Evolutionary conservation across 2,329 filamentous ascomycete species (phyloP).

Genomic region (Orbilia javanica): DNA sequence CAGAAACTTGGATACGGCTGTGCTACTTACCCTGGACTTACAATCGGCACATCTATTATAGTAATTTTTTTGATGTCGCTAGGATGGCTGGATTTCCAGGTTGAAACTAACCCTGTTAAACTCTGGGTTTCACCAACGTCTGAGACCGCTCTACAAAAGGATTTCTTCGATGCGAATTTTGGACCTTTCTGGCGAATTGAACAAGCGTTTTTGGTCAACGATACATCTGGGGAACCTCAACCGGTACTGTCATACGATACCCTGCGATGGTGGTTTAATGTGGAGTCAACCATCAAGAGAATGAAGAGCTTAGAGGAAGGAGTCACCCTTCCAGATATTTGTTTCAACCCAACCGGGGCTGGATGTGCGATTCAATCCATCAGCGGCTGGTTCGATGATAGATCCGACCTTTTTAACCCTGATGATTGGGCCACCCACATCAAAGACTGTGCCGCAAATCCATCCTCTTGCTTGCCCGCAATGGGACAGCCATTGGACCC

Average conservation of each 20-base stretch:
- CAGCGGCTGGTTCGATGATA: slow-evolving; percentile 85
- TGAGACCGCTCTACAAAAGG: slow-evolving; percentile 89
- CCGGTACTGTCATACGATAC: slow-evolving; percentile 91
- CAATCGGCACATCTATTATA: slow-evolving; percentile 80
- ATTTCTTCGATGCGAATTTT: slow-evolving; percentile 92
- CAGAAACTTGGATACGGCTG: slow-evolving; percentile 82
- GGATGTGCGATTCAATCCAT: slow-evolving; percentile 94
- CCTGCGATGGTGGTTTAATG: slow-evolving; percentile 90
- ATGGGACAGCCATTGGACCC: slow-evolving; percentile 91
- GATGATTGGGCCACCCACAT: slow-evolving; percentile 80
- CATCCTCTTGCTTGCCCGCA: slow-evolving; percentile 84
- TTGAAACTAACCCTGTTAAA: slow-evolving; percentile 89
- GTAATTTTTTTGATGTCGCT: slow-evolving; percentile 83
- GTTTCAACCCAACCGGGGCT: slow-evolving; percentile 90
- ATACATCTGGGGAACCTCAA: slow-evolving; percentile 76
- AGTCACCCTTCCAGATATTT: slow-evolving; percentile 82
- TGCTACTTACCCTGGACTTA: slow-evolving; percentile 85
- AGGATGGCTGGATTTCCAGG: slow-evolving; percentile 88
- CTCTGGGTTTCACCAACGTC: slow-evolving; percentile 98
- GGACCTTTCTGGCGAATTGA: slow-evolving; percentile 96
- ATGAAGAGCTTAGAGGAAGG: slow-evolving; percentile 78
- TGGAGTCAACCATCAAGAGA: slow-evolving; percentile 81
- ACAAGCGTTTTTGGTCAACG: slow-evolving; percentile 93
- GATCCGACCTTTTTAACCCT: slow-evolving; percentile 73
- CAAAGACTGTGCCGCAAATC: slow-evolving; percentile 79